Evolutionary conservation across 371 early-diverging fungal genomes (phyloP).

Genomic region (Mortierella sp.): DNA sequence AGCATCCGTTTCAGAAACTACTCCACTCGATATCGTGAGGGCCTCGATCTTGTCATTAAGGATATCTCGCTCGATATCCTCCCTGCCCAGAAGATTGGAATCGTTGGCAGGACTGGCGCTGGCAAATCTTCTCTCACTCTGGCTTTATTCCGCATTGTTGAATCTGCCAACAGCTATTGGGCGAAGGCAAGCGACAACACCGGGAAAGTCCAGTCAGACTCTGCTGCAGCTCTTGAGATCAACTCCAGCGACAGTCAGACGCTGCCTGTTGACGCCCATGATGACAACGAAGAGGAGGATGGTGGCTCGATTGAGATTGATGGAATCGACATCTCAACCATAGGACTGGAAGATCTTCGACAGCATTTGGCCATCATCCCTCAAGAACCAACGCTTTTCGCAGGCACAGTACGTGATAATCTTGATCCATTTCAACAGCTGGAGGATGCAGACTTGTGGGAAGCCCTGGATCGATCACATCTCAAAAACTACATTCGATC

Average conservation of each 20-base stretch:
- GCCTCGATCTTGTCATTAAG: constrained; percentile 73
- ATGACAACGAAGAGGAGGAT: constrained; percentile 63
- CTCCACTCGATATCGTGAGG: constrained; percentile 70
- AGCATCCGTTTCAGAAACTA: constrained; percentile 68
- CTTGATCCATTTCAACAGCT: constrained; percentile 64
- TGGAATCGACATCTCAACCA: constrained; percentile 69
- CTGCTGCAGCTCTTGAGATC: neutral
- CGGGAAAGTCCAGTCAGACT: neutral
- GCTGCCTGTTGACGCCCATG: neutral
- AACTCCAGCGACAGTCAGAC: neutral
- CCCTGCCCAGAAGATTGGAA: constrained; percentile 55
- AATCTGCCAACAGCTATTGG: constrained; percentile 59
- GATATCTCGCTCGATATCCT: constrained; percentile 54
- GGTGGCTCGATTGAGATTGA: constrained; percentile 75
- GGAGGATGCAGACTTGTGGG: constrained; percentile 65
- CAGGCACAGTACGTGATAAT: constrained; percentile 71
- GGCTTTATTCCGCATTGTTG: constrained; percentile 79
- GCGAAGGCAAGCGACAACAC: constrained; percentile 25
- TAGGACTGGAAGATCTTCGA: constrained; percentile 73
- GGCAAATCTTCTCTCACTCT: constrained; percentile 79
- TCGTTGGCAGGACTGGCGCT: constrained; percentile 73
- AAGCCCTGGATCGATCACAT: constrained; percentile 62
- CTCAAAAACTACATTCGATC: constrained; percentile 59
- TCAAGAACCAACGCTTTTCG: constrained; percentile 75
- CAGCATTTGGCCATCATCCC: constrained; percentile 75